A percentile compares a stretch with the other conserved stretches of the same genome.
phyloP scores from a whole-genome alignment of 148 eudicot species.

The Chenopodium formosanum region DNA sequence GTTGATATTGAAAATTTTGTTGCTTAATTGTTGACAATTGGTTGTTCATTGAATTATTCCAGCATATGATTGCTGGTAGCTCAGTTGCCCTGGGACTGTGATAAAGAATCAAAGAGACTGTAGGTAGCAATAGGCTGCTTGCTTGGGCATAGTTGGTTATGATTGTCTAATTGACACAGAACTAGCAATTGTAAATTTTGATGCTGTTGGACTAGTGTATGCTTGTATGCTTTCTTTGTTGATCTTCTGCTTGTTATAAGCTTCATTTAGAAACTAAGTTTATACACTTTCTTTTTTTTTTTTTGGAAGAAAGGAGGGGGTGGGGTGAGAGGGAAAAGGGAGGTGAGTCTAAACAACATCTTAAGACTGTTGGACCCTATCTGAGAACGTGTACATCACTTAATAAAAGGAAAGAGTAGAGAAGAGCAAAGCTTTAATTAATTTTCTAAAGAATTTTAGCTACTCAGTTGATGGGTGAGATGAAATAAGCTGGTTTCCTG shows the following conservation, averaged over 20 bases:
- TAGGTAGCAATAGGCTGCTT: neutral
- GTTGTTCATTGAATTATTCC: neutral
- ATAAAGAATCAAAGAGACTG: neutral
- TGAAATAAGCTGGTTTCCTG: neutral
- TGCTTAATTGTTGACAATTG: neutral
- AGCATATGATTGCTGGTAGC: neutral
- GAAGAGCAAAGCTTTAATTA: too few species aligned
- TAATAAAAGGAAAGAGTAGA: too few species aligned
- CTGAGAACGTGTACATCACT: too few species aligned
- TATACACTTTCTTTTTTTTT: too few species aligned
- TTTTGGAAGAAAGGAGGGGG: too few species aligned
- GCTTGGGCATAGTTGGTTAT: neutral
- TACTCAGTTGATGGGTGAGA: neutral
- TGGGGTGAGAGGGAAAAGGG: too few species aligned
- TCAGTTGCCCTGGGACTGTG: neutral
- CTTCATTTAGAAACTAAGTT: too few species aligned
- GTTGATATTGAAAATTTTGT: neutral
- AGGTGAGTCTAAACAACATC: too few species aligned
- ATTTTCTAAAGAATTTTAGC: neutral
- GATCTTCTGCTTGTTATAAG: too few species aligned
- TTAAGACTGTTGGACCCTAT: too few species aligned
- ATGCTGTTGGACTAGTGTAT: too few species aligned
- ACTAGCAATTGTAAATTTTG: neutral
- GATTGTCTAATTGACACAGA: neutral
- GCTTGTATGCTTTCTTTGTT: too few species aligned